A percentile compares a stretch with the other conserved stretches of the same genome.
These are phyloP conservation scores for Lecanicillium sp. DNA, from an alignment of 2,329 filamentous ascomycete species.

Conservation along the genomic window DNA sequence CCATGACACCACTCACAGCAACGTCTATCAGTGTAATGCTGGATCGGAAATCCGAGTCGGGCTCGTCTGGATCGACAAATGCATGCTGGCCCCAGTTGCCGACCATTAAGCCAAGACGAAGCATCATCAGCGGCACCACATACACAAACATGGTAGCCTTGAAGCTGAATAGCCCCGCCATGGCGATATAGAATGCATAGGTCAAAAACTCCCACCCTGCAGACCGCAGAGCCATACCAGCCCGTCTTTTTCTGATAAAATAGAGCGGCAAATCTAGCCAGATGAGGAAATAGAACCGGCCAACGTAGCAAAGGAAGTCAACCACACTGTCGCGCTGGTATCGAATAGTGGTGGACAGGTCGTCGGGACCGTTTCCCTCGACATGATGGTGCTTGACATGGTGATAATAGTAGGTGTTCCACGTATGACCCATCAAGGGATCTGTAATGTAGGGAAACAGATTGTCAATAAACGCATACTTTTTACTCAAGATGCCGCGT, in stretches of 20 bases:
- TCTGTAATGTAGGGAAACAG: conserved; percentile 67
- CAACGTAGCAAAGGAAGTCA: conserved; percentile 64
- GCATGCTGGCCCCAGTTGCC: conserved; percentile 83
- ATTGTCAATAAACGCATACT: conserved; percentile 48
- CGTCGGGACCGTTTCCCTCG: conserved; percentile 69
- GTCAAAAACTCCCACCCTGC: conserved; percentile 53
- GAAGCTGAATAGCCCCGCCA: conserved; percentile 41
- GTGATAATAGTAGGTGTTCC: conserved; percentile 80
- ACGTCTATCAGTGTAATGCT: conserved; percentile 77
- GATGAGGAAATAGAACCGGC: conserved; percentile 63
- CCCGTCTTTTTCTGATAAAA: conserved; percentile 57
- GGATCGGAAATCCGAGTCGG: conserved; percentile 68
- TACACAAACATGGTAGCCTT: conserved; percentile 56
- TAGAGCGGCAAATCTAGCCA: conserved; percentile 71
- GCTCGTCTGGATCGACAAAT: conserved; percentile 66
- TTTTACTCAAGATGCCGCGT: conserved; percentile 55
- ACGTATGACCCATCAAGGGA: conserved; percentile 73
- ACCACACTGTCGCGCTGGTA: conserved; percentile 63
- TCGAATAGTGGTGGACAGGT: conserved; percentile 66
- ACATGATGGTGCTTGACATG: conserved; percentile 83
- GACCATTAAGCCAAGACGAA: conserved; percentile 67
- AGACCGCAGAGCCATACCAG: conserved; percentile 42
- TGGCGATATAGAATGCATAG: conserved; percentile 40
- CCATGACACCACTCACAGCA: conserved; percentile 43
- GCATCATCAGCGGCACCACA: conserved; percentile 54